Percentiles rank a stretch among this genome's conserved stretches.
phyloP scores from a whole-genome alignment of 73 alveolate species.

The Urostyla sp. region DNA sequence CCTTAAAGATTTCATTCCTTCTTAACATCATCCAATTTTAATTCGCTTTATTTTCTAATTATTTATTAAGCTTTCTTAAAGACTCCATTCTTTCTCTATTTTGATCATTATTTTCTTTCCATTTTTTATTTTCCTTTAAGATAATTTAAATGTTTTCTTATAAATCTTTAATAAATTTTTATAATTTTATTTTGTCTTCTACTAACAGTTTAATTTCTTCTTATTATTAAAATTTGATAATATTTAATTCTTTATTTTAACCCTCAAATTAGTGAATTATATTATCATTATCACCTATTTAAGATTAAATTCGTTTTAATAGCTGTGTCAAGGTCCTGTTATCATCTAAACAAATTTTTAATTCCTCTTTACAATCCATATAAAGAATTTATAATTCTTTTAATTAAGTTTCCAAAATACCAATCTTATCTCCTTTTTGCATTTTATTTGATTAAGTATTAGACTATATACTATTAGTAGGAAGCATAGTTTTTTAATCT shows the following conservation, averaged over 20 bases:
- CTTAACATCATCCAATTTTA: conserved; percentile 22
- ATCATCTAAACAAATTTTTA: conserved; percentile 12
- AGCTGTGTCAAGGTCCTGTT: conserved; percentile 17
- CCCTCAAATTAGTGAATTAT: conserved; percentile 20
- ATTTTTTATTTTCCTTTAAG: conserved; percentile 13
- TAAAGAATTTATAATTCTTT: conserved; percentile 30
- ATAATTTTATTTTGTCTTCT: background rate
- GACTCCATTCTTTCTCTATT: conserved; percentile 42
- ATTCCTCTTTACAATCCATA: conserved; percentile 21
- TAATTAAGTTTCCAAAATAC: too few relatives aligned
- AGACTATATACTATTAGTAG: too few relatives aligned
- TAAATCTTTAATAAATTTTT: background rate
- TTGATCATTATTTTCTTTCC: conserved; percentile 46
- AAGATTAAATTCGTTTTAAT: background rate
- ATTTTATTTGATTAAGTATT: too few relatives aligned
- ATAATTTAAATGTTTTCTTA: background rate
- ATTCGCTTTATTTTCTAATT: conserved; percentile 25
- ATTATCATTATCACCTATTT: conserved; percentile 5
- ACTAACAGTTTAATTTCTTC: conserved; percentile 1
- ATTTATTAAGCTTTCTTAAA: conserved; percentile 8
- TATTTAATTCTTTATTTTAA: conserved; percentile 11
- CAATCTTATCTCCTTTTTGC: too few relatives aligned
- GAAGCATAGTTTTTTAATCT: too few relatives aligned
- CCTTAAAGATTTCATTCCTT: conserved; percentile 33
- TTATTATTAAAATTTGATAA: background rate